Evolutionary conservation across 192 early-diverging fungal species (phyloP).

Genomic region (Allomyces macrogynus): DNA sequence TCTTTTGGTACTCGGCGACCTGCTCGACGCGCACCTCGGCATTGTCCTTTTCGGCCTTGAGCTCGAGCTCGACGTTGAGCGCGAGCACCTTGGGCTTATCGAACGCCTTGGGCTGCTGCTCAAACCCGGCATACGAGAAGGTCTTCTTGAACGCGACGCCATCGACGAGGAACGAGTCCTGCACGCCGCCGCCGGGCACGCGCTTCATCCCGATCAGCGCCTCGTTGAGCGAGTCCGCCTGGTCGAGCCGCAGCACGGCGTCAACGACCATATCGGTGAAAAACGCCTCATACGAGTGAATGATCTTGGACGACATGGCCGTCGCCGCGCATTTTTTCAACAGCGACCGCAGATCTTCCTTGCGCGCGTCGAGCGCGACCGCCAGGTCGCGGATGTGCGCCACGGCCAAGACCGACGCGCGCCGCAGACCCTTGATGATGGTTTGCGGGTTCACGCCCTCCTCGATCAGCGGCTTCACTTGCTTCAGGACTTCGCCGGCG

Average conservation of each 20-base stretch:
- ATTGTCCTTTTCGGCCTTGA: slow-evolving; percentile 98
- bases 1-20: slow-evolving; percentile 94
- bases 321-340: slow-evolving; percentile 93
- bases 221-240: slow-evolving; percentile 77
- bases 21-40: slow-evolving; percentile 94
- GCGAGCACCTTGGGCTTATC: slow-evolving; percentile 73
- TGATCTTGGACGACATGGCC: slow-evolving; percentile 95
- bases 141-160: slow-evolving; percentile 99
- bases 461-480: slow-evolving; percentile 79
- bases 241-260: slow-evolving; percentile 85
- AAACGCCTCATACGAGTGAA: slow-evolving; percentile 89
- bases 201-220: slow-evolving; percentile 96
- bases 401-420: slow-evolving; percentile 51
- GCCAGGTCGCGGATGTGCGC: slow-evolving; percentile 2
- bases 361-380: not conserved
- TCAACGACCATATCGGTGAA: slow-evolving; percentile 98
- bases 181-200: slow-evolving; percentile 93
- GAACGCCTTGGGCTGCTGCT: slow-evolving; percentile 95
- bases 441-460: slow-evolving; percentile 86
- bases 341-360: slow-evolving; percentile 56
- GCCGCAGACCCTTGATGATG: slow-evolving; percentile 87
- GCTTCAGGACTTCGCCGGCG: slow-evolving; percentile 91
- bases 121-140: slow-evolving; percentile 97
- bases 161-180: slow-evolving; percentile 85
- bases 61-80: slow-evolving; percentile 92